These are phyloP conservation scores for Macrophomina pseudophaseolina DNA, from an alignment of 2,329 filamentous ascomycete genomes.

Conservation along the genomic window DNA sequence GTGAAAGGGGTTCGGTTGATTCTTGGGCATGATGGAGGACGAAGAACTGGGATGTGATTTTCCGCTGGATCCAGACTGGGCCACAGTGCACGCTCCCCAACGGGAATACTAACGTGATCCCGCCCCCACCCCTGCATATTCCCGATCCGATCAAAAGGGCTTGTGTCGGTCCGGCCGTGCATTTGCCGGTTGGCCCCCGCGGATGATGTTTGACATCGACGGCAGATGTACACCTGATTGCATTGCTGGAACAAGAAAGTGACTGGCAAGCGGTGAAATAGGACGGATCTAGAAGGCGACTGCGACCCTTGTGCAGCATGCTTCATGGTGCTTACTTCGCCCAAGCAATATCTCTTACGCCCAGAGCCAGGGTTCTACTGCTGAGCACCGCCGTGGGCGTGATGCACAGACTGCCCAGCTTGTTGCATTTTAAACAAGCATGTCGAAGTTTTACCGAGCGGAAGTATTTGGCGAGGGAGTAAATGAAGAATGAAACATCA, in stretches of 20 bases:
- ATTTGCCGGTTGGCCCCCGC: conserved; percentile 1
- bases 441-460: not conserved
- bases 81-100: not conserved
- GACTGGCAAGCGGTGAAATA: too few relatives aligned
- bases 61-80: not conserved
- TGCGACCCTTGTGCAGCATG: not conserved
- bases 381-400: not conserved
- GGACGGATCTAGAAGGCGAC: not conserved
- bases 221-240: too few relatives aligned
- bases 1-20: too few relatives aligned
- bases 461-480: not conserved
- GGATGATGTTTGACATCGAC: too few relatives aligned
- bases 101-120: not conserved
- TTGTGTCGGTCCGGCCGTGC: not conserved
- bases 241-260: too few relatives aligned
- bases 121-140: not conserved
- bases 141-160: not conserved
- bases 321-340: not conserved
- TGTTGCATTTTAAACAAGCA: not conserved
- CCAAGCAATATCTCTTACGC: not conserved
- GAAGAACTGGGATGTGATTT: too few relatives aligned
- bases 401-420: not conserved
- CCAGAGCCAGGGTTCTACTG: not conserved
- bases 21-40: too few relatives aligned
- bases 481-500: not conserved